Conservation (phyloP, 2,329 filamentous ascomycete genomes). For the Colletotrichum euphorbiae region DNA sequence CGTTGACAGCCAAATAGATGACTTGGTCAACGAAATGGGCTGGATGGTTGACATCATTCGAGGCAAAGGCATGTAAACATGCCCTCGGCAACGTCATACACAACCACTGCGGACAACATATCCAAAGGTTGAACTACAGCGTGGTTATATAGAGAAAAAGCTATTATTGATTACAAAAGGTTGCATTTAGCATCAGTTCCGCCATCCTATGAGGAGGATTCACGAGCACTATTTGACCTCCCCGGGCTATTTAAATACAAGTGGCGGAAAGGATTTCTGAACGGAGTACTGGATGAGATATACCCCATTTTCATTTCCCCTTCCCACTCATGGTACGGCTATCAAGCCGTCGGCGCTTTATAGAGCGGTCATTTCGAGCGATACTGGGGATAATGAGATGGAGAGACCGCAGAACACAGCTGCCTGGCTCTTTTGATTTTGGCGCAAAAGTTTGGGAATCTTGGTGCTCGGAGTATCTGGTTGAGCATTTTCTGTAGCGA, state of each 20-base stretch:
- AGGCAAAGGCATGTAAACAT: constrained; percentile 44
- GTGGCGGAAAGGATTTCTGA: constrained; percentile 13
- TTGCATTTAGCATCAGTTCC: constrained; percentile 9
- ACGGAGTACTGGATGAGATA: constrained; percentile 37
- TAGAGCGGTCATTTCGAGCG: constrained; percentile 22
- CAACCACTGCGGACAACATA: neutral
- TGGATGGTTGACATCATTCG: constrained; percentile 65
- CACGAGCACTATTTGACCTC: neutral
- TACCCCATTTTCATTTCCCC: constrained; percentile 34
- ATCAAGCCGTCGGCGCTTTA: constrained; percentile 28
- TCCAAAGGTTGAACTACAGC: neutral
- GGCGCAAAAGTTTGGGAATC: neutral
- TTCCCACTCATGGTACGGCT: constrained; percentile 27
- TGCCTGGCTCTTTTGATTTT: neutral
- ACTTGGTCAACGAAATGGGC: constrained; percentile 59
- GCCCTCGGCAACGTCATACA: neutral
- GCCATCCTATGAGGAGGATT: neutral
- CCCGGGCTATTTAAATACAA: neutral
- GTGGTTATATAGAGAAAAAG: constrained; percentile 15
- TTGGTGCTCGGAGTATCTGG: constrained; percentile 27
- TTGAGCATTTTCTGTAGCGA: neutral
- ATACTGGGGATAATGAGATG: constrained; percentile 3
- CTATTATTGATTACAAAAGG: constrained; percentile 4
- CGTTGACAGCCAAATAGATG: constrained; percentile 53
- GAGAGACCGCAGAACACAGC: neutral